phyloP scores from a whole-genome alignment of 2,329 filamentous ascomycete genomes.

The Clonostachys solani region DNA sequence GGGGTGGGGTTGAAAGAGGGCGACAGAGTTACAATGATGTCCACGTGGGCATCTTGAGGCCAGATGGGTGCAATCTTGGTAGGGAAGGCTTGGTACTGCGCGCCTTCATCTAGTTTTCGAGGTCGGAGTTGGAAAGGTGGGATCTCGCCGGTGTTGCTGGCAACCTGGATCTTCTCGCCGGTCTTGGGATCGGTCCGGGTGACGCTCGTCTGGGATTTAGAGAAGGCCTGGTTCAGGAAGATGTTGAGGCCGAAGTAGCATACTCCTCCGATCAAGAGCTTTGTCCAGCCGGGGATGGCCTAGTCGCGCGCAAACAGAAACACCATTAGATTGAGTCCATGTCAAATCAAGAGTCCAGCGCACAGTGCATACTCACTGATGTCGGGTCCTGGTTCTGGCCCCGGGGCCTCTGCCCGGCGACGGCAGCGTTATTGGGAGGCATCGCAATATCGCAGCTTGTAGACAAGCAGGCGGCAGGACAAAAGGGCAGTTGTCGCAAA shows the following conservation, averaged over 20 bases:
- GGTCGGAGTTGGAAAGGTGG: conserved; percentile 64
- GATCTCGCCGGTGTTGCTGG: conserved; percentile 50
- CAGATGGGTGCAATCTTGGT: conserved; percentile 81
- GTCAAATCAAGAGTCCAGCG: too few species aligned
- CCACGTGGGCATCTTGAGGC: conserved; percentile 72
- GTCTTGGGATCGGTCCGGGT: conserved; percentile 41
- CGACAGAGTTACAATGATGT: conserved; percentile 82
- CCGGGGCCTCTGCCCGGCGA: neutral
- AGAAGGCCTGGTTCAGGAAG: conserved; percentile 47
- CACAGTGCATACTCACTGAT: neutral
- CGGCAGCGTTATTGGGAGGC: neutral
- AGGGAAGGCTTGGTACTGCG: conserved; percentile 61
- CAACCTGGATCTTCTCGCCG: conserved; percentile 48
- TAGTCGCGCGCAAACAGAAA: too few species aligned
- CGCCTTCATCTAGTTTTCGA: conserved; percentile 53
- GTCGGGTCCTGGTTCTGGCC: neutral
- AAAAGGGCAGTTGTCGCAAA: too few species aligned
- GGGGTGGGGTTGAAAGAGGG: conserved; percentile 66
- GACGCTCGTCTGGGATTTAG: conserved; percentile 41
- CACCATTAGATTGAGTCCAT: too few species aligned
- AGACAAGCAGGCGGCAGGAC: too few species aligned
- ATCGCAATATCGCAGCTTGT: too few species aligned
- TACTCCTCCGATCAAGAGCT: conserved; percentile 45
- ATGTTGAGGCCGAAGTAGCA: conserved; percentile 58
- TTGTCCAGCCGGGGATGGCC: conserved; percentile 23